A percentile compares a stretch with the other conserved stretches of the same genome.
phyloP scores from a whole-genome alignment of 2,329 filamentous ascomycete genomes.

The Sporothrix pseudoabietina region DNA sequence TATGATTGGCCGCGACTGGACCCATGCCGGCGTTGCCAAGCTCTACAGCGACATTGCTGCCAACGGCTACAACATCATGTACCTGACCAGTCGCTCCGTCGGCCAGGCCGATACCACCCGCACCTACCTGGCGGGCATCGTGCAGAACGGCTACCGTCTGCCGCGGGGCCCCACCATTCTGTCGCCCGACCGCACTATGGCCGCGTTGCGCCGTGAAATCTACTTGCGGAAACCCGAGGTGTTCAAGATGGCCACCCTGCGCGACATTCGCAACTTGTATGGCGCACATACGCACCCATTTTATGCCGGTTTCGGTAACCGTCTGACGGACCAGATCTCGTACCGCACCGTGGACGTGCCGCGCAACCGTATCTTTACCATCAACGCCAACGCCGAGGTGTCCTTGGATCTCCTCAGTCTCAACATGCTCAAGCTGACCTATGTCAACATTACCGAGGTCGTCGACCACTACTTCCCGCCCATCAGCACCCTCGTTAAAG shows the following conservation, averaged over 20 bases:
- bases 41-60: conserved; percentile 92
- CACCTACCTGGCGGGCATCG: conserved; percentile 84
- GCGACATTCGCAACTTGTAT: conserved; percentile 91
- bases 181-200: conserved; percentile 92
- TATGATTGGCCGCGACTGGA: conserved; percentile 98
- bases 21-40: conserved; percentile 93
- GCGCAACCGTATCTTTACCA: conserved; percentile 88
- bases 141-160: conserved; percentile 82
- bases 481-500: conserved; percentile 80
- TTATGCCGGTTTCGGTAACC: conserved; percentile 95
- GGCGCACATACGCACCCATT: conserved; percentile 77
- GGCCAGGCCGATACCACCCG: conserved; percentile 90
- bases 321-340: conserved; percentile 91
- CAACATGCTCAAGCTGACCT: conserved; percentile 94
- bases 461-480: conserved; percentile 98
- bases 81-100: conserved; percentile 89
- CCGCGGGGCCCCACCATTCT: conserved; percentile 92
- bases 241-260: conserved; percentile 98
- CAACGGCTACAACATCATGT: conserved; percentile 99
- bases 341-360: conserved; percentile 97
- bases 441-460: conserved; percentile 94
- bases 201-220: conserved; percentile 85
- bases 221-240: conserved; percentile 96
- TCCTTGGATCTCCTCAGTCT: conserved; percentile 85
- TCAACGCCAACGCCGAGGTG: conserved; percentile 97